Evolutionary conservation across 176 grass and related monocot species (phyloP).

Genomic region (Paspalum notatum): DNA sequence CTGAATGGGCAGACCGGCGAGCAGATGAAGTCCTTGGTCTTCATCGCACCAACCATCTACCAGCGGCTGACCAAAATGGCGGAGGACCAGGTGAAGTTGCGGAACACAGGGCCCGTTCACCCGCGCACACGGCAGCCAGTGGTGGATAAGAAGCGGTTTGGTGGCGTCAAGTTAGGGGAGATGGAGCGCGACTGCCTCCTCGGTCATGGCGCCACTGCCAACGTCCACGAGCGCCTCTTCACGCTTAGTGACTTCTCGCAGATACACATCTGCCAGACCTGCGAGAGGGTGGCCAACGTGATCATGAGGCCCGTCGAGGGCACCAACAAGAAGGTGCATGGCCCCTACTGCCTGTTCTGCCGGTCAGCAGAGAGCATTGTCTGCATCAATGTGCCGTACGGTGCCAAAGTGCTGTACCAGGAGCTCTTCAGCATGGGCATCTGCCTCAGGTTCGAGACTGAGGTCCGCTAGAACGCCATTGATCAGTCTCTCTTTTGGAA

Average conservation of each 20-base stretch:
- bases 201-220: constrained; percentile 64
- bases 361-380: constrained; percentile 54
- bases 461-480: constrained; percentile 41
- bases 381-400: constrained; percentile 58
- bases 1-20: constrained; percentile 76
- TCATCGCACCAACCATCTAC: constrained; percentile 84
- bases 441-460: constrained; percentile 65
- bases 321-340: constrained; percentile 50
- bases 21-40: constrained; percentile 67
- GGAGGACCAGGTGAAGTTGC: constrained; percentile 90
- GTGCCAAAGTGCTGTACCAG: constrained; percentile 70
- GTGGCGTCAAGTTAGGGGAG: constrained; percentile 72
- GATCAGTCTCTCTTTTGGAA: neutral
- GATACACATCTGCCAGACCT: constrained; percentile 55
- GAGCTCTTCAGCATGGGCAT: constrained; percentile 84
- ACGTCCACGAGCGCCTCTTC: constrained; percentile 67
- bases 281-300: constrained; percentile 52
- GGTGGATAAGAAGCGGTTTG: constrained; percentile 59
- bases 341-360: constrained; percentile 64
- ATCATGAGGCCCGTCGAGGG: constrained; percentile 33
- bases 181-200: constrained; percentile 77
- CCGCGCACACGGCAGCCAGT: constrained; percentile 72
- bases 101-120: constrained; percentile 80
- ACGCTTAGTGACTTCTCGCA: constrained; percentile 58
- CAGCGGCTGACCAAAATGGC: constrained; percentile 83